These are phyloP conservation scores for Corymbia calophylla DNA, from an alignment of 441 rosid genomes.

Conservation along the genomic window DNA sequence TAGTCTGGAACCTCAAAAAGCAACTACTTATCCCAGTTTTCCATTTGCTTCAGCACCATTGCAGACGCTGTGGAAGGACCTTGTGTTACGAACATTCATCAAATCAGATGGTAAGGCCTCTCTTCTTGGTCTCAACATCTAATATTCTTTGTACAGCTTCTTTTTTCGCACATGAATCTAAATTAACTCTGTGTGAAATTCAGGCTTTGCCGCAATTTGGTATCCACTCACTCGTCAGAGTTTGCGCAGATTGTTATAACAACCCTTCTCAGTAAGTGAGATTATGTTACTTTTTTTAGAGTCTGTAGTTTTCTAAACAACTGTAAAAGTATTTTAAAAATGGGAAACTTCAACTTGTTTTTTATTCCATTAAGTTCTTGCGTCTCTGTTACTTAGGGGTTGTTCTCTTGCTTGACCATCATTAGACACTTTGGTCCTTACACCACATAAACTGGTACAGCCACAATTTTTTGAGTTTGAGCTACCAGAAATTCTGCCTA, in stretches of 20 bases:
- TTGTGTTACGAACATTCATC: constrained; percentile 72
- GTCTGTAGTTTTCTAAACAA: neutral
- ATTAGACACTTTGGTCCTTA: neutral
- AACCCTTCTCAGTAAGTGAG: constrained; percentile 38
- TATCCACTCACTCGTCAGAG: constrained; percentile 43
- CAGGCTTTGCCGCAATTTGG: constrained; percentile 69
- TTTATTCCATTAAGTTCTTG: neutral
- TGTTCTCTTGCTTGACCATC: neutral
- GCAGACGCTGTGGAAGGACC: constrained; percentile 71
- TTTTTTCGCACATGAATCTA: neutral
- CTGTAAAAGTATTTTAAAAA: neutral
- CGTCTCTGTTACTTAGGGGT: neutral
- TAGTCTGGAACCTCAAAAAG: neutral
- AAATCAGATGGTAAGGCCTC: constrained; percentile 45
- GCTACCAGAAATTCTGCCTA: neutral
- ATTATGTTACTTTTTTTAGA: neutral
- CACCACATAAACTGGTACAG: neutral
- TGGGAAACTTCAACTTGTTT: neutral
- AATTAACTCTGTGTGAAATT: neutral
- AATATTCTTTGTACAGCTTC: neutral
- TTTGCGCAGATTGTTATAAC: constrained; percentile 64
- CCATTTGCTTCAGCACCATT: constrained; percentile 11
- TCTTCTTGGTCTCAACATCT: neutral
- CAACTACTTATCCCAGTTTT: neutral
- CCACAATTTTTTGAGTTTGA: neutral